Conservation (phyloP, 1,139 yeast species). For the Kurtzmaniella natalensis region DNA sequence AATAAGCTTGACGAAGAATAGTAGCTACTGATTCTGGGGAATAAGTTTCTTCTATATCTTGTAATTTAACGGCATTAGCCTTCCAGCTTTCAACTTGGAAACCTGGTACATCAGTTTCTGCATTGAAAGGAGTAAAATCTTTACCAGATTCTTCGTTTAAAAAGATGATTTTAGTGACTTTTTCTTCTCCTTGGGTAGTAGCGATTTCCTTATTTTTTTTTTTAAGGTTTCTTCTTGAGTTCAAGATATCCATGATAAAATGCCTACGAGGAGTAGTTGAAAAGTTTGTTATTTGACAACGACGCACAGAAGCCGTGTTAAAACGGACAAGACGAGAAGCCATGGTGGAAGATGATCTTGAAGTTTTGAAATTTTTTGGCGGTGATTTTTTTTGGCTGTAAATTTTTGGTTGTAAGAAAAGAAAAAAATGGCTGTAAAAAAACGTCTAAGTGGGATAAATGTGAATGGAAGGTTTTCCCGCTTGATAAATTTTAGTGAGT, state of each 20-base stretch:
- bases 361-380: conserved; percentile 1
- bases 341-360: not conserved
- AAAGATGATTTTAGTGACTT: conserved; percentile 29
- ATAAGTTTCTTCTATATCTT: conserved; percentile 29
- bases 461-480: too few species aligned
- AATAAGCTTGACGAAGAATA: conserved; percentile 24
- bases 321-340: conserved; percentile 1
- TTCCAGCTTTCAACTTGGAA: conserved; percentile 38
- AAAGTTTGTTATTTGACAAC: not conserved
- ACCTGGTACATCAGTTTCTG: conserved; percentile 30
- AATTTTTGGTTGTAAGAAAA: too few species aligned
- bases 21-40: conserved; percentile 19
- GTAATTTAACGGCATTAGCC: conserved; percentile 16
- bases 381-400: too few species aligned
- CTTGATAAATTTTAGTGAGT: too few species aligned
- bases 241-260: conserved; percentile 8
- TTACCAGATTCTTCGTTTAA: conserved; percentile 37
- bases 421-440: too few species aligned
- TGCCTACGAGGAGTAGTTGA: conserved; percentile 1
- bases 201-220: conserved; percentile 7
- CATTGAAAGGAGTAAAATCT: conserved; percentile 20
- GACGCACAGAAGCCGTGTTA: not conserved
- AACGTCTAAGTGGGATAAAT: too few species aligned
- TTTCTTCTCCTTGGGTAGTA: conserved; percentile 5
- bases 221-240: conserved; percentile 7